Evolutionary conservation across 1,284 basidiomycete genomes (phyloP), one percentile per base, ranked within the genome.

Genomic region (Ganoderma multipileum): DNA sequence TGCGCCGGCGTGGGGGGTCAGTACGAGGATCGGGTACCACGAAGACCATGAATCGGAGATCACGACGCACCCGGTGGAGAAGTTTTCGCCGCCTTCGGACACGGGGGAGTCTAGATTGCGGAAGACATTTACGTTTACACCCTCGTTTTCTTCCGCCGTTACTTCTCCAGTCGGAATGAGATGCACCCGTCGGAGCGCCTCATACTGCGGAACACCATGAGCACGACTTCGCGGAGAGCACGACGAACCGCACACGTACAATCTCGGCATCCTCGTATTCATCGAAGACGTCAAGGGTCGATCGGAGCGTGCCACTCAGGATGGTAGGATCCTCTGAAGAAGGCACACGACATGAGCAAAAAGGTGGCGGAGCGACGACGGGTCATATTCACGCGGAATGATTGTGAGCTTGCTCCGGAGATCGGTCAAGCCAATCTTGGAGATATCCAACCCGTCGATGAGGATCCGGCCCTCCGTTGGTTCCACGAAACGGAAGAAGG

Each of bases 401-500:
- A 99, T 97, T 3, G 95, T 97, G 68, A 97, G 84, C 68, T 84
- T 88, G 79, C 89, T 89, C 54, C 97, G 88, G 65, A 99, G 85
- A 79, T 97, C 95, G 0, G 92, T 92, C 42, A 98, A 82, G n/a
- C 96, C 95, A 70, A 98, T 89, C 73, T 87, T 87, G 44, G 93
- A 84, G 66, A 96, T 96, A 74, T 98, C 94, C 30, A 97, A 74
- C n/a, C 87, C 94, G 80, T 99, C 97, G 61, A 99, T 89, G 26
- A 91, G 66, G 67, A 99, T 98, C 6, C 84, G 83, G 1, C 96
- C 96, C 75, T 91, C 86, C 0, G 90, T 90, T 0, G 96, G 92
- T 76, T 98, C 96, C 28, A 97, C 95, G 76, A 98, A 97, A 63
- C 98, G 90, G 91, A 99, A 98, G 85, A 98, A 96, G 26, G 93